These are phyloP conservation scores for Diaporthe batatas DNA, from an alignment of 2,329 filamentous ascomycete species.

Conservation along the genomic window DNA sequence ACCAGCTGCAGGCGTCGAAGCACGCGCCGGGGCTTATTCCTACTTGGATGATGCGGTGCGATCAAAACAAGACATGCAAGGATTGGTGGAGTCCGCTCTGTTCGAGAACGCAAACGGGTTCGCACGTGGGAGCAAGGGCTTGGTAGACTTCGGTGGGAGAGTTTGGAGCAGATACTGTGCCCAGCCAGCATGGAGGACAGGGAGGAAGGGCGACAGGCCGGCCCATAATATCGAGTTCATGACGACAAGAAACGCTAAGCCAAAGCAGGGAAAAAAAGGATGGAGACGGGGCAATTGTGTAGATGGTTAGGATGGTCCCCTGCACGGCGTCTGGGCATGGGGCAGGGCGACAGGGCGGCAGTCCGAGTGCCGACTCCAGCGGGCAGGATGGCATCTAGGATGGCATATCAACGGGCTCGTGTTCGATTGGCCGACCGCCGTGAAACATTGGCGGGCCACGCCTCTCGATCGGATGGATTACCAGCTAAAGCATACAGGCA, in stretches of 20 bases:
- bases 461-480: slow-evolving; percentile 23
- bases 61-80: neutral
- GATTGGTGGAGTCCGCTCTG: slow-evolving; percentile 19
- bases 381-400: neutral
- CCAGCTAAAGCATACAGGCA: neutral
- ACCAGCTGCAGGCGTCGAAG: neutral
- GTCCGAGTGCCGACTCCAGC: slow-evolving; percentile 14
- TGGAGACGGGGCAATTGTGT: neutral
- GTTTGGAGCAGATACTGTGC: neutral
- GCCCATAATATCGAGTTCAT: slow-evolving; percentile 24
- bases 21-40: slow-evolving; percentile 9
- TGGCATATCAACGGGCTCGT: slow-evolving; percentile 3
- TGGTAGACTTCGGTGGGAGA: neutral
- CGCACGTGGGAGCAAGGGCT: slow-evolving; percentile 18
- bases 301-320: neutral
- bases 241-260: slow-evolving; percentile 21
- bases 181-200: neutral
- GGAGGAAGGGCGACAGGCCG: slow-evolving; percentile 1
- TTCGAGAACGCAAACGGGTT: neutral
- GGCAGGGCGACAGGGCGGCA: slow-evolving; percentile 26
- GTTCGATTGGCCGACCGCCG: slow-evolving; percentile 12
- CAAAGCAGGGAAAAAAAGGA: neutral
- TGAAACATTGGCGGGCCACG: slow-evolving; percentile 24
- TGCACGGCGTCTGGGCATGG: neutral
- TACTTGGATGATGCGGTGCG: slow-evolving; percentile 8